A percentile compares a stretch with the other conserved stretches of the same genome.
Evolutionary conservation across 1,284 basidiomycete genomes (phyloP).

Genomic region (Ceratobasidium papillatum): DNA sequence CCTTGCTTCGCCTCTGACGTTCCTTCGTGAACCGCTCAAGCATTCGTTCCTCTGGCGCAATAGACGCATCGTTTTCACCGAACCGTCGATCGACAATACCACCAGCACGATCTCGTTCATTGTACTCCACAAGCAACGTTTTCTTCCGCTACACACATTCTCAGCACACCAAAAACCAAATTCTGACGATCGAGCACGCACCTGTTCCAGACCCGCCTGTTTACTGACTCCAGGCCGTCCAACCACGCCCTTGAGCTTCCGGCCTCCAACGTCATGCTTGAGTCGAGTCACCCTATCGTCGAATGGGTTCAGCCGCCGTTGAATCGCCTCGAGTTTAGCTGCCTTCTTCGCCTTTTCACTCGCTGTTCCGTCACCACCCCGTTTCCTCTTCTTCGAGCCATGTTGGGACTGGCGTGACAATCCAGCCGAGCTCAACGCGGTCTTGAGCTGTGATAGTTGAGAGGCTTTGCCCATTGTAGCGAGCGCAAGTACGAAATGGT

Average conservation of each 20-base stretch:
- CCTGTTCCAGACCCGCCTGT: conserved; percentile 90
- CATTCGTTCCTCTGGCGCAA: conserved; percentile 96
- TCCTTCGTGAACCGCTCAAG: conserved; percentile 95
- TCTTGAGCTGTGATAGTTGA: conserved; percentile 87
- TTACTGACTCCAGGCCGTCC: conserved; percentile 89
- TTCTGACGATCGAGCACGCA: conserved; percentile 53
- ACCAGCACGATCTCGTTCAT: conserved; percentile 80
- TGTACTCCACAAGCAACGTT: conserved; percentile 87
- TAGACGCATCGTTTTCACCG: conserved; percentile 91
- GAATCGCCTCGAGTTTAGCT: conserved; percentile 85
- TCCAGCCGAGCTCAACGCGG: conserved; percentile 80
- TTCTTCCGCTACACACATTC: conserved; percentile 71
- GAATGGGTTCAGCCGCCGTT: conserved; percentile 89
- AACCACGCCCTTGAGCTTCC: conserved; percentile 82
- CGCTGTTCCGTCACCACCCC: conserved; percentile 61
- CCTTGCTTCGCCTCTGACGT: conserved; percentile 79
- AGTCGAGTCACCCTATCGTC: conserved; percentile 90
- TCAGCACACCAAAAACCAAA: conserved; percentile 16
- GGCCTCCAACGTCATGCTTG: conserved; percentile 91
- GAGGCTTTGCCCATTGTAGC: conserved; percentile 56
- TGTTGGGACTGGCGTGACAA: conserved; percentile 62
- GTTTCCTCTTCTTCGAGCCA: conserved; percentile 75
- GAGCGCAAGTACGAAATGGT: not conserved
- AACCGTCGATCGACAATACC: conserved; percentile 94
- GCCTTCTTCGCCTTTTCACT: conserved; percentile 81